phyloP scores from a whole-genome alignment of 2,329 filamentous ascomycete species.

The Septoria linicola region DNA sequence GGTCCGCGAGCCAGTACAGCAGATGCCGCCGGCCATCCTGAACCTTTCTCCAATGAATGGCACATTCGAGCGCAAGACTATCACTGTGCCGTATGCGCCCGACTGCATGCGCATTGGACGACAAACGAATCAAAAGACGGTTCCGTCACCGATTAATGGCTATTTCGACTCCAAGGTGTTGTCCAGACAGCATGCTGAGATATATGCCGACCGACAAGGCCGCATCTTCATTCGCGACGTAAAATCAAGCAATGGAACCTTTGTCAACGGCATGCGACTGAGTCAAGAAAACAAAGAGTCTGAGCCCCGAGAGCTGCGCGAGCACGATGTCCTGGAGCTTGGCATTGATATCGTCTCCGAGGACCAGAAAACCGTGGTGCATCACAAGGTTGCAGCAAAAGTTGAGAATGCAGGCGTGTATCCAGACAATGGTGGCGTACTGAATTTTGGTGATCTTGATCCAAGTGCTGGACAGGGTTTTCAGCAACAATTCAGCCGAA shows the following conservation, averaged over 20 bases:
- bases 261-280: conserved; percentile 87
- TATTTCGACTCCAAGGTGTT: conserved; percentile 98
- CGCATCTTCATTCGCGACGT: conserved; percentile 97
- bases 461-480: conserved; percentile 70
- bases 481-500: conserved; percentile 60
- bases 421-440: conserved; percentile 69
- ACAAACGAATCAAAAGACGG: conserved; percentile 94
- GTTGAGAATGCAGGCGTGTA: conserved; percentile 92
- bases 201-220: conserved; percentile 73
- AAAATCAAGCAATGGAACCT: conserved; percentile 97
- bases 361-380: conserved; percentile 96
- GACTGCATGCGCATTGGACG: conserved; percentile 92
- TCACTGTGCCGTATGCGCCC: conserved; percentile 87
- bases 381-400: conserved; percentile 96
- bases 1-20: conserved; percentile 49
- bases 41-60: conserved; percentile 89
- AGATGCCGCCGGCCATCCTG: conserved; percentile 69
- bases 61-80: conserved; percentile 96
- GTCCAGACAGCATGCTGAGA: conserved; percentile 91
- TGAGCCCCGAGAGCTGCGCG: conserved; percentile 88
- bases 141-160: conserved; percentile 85
- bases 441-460: conserved; percentile 90
- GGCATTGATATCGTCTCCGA: conserved; percentile 99
- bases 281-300: conserved; percentile 95
- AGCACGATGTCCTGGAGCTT: conserved; percentile 87